Evolutionary conservation across 2,329 filamentous ascomycete species (phyloP), one percentile per base, ranked within the genome.

Genomic region (Sporothrix dimorphospora): DNA sequence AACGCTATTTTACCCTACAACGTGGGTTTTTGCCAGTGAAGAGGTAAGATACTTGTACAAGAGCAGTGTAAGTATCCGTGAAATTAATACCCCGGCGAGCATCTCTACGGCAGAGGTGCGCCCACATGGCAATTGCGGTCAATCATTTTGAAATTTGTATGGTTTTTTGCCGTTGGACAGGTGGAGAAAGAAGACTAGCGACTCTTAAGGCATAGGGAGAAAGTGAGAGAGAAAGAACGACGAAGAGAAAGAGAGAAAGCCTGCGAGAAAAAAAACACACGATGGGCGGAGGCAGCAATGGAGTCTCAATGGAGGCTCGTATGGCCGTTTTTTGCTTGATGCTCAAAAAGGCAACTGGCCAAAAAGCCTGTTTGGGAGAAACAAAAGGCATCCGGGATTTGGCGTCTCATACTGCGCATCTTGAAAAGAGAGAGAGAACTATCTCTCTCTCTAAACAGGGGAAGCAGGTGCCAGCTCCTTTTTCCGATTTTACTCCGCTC

Each of bases 341-440:
- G 38, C 59, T 63, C 59, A 63, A 63, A 63, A n/a, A 63, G 59
- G 59, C 59, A 63, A 27, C 59, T 63, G 38, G 59, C 16, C 34
- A 42, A 9, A 42, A 45, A 24, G 19, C 59, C 38, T 24, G 59
- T 27, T 63, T 63, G 59, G 4, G n/a, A 19, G 30, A 42, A 19
- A 45, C 30, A 14, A 27, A 16, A 16, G n/a, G 8, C 2, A 1
- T 42, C 59, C n/a, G n/a, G 12, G n/a, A 21, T 63, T 45, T 24
- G 38, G n/a, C 34, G 24, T 61, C 34, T 40, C 19, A 4, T 24
- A n/a, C n/a, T 42, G 11, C n/a, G 4, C 11, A 45, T 16, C 27
- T 45, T 24, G 34, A 42, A 27, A 21, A 3, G 38, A 63, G n/a
- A n/a, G n/a, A n/a, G n/a, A n/a, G n/a, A n/a, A n/a, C n/a, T n/a